These are phyloP conservation scores for Skeletonema costatum DNA, from an alignment of 108 stramenopile species.

Conservation along the genomic window DNA sequence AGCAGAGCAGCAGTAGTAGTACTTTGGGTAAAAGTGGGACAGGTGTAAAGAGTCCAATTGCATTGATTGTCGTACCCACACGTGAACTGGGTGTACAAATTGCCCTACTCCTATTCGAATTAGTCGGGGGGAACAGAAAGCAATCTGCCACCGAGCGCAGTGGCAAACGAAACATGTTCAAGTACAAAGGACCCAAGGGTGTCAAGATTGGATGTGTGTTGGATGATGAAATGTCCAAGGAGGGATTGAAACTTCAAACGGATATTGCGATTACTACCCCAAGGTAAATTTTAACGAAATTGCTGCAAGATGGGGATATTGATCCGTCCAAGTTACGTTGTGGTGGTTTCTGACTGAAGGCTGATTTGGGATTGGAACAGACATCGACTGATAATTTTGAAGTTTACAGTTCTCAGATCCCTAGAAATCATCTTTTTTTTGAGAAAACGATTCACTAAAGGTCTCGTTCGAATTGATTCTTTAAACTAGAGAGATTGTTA, in stretches of 20 bases:
- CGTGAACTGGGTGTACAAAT: conserved; percentile 92
- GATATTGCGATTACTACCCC: conserved; percentile 85
- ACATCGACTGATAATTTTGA: no score
- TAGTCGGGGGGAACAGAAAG: conserved; percentile 77
- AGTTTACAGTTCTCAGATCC: no score
- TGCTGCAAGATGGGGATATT: conserved; percentile 75
- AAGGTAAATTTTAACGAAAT: conserved; percentile 69
- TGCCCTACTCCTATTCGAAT: conserved; percentile 65
- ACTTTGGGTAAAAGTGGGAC: conserved; percentile 74
- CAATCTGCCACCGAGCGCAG: conserved; percentile 42
- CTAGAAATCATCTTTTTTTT: no score
- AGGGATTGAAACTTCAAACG: conserved; percentile 85
- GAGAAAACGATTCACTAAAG: no score
- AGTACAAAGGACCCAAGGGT: conserved; percentile 86
- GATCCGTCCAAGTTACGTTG: conserved; percentile 72
- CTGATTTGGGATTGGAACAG: no score
- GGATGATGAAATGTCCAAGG: conserved; percentile 76
- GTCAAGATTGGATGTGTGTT: conserved; percentile 84
- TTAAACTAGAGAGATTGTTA: no score
- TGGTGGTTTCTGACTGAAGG: conserved; percentile 80
- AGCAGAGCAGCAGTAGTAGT: conserved; percentile 44
- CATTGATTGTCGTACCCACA: conserved; percentile 91
- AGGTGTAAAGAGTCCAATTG: conserved; percentile 79
- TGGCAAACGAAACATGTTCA: conserved; percentile 74
- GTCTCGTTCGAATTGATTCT: no score